Evolutionary conservation across 75 land plant species (phyloP), one percentile per base, ranked within the genome.

Genomic region (Selaginella moellendorffii): DNA sequence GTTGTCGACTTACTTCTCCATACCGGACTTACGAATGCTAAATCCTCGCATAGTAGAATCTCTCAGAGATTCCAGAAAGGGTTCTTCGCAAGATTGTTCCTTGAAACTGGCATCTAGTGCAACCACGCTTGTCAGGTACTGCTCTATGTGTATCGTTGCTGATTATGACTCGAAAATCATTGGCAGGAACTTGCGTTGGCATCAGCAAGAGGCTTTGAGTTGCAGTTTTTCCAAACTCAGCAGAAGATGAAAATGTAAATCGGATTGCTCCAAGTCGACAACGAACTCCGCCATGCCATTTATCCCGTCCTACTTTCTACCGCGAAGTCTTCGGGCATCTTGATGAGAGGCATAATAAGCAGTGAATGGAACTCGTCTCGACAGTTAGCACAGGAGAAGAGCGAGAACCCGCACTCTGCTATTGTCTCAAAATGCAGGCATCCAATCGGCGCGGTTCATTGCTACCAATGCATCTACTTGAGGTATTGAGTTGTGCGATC

Each of bases 121-220:
- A 29, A 63, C 89, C 42, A 86, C 98, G 5, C 62, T 93, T 62
- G 79, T 93, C 83, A 85, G 96, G 98, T 93, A 26, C 18, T 60
- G 63, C 1, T 30, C 31, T 28, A 25, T 28, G 23, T 29, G 63
- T 28, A 36, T n/a, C 25, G 63, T 20, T 62, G 36, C 29, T 28
- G 30, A 62, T n/a, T 18, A 28, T 62, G 30, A 62, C 29, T 8
- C 30, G 63, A 28, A 62, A 62, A 29, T 10, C 30, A 26, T 18
- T 46, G 18, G 27, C 69, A 93, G 98, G 98, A 93, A 68, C 69
- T 93, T 53, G 60, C 82, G 29, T 93, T 80, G 73, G 84, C 79
- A 1, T 78, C 72, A 79, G 96, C 82, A 30, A 82, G 71, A 66
- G 83, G 78, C 31, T 54, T 76, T 28, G 72, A 61, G 10, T 23